These are phyloP conservation scores for Hanseniaspora uvarum DNA, from an alignment of 1,139 yeast genomes.

Conservation along the genomic window DNA sequence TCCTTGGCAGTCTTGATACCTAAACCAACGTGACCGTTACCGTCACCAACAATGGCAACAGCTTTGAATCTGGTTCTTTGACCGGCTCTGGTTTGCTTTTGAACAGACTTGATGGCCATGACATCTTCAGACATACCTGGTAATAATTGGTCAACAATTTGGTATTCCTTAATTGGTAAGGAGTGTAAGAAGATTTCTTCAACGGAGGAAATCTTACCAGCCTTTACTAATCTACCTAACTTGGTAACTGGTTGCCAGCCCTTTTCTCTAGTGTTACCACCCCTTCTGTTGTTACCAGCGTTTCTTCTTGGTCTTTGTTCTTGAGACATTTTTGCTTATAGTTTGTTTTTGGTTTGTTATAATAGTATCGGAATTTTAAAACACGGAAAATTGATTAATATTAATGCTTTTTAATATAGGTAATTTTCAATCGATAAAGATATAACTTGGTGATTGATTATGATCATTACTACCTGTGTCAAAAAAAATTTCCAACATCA, in stretches of 20 bases:
- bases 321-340: slow-evolving; percentile 45
- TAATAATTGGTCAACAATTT: slow-evolving; percentile 91
- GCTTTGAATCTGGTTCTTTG: slow-evolving; percentile 99
- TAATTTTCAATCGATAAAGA: slow-evolving; percentile 78
- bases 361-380: slow-evolving; percentile 55
- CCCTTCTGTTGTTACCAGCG: slow-evolving; percentile 59
- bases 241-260: slow-evolving; percentile 99
- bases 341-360: slow-evolving; percentile 25
- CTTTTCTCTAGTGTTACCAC: slow-evolving; percentile 85
- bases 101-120: slow-evolving; percentile 99
- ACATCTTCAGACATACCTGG: slow-evolving; percentile 97
- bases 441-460: not conserved
- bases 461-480: not conserved
- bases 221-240: slow-evolving; percentile 99
- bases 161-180: slow-evolving; percentile 98
- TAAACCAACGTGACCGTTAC: slow-evolving; percentile 99
- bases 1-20: slow-evolving; percentile 99
- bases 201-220: slow-evolving; percentile 91
- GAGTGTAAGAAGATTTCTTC: slow-evolving; percentile 99
- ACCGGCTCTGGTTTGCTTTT: slow-evolving; percentile 99
- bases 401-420: slow-evolving; percentile 22
- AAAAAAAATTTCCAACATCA: too few relatives aligned
- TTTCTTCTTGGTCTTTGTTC: slow-evolving; percentile 49
- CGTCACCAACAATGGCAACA: slow-evolving; percentile 98
- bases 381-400: slow-evolving; percentile 79